These are phyloP conservation scores for Macrolepiota albuminosa DNA, from an alignment of 768 basidiomycete genomes.

Conservation along the genomic window DNA sequence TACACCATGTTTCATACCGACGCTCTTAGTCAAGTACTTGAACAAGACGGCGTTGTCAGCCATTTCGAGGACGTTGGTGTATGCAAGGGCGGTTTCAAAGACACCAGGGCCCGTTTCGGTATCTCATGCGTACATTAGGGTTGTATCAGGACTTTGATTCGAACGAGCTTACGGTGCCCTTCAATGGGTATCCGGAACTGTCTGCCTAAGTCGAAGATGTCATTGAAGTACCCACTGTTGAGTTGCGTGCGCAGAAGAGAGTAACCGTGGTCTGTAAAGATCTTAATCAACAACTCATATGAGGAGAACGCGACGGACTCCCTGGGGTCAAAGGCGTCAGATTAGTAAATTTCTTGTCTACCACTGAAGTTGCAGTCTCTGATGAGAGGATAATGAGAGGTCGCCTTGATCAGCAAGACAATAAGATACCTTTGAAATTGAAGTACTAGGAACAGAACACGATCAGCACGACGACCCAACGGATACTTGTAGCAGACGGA, in stretches of 20 bases:
- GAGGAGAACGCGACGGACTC: constrained; percentile 51
- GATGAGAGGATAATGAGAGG: constrained; percentile 8
- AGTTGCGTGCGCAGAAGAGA: constrained; percentile 88
- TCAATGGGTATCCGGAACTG: constrained; percentile 81
- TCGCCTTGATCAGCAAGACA: background rate
- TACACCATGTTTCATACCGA: constrained; percentile 85
- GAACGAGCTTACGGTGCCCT: constrained; percentile 62
- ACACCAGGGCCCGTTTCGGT: constrained; percentile 93
- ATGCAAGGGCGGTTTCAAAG: constrained; percentile 82
- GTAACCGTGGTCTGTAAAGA: constrained; percentile 85
- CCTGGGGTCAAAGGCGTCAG: constrained; percentile 86
- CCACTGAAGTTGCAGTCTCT: constrained; percentile 79
- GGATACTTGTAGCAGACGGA: background rate
- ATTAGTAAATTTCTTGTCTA: constrained; percentile 72
- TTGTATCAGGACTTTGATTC: background rate
- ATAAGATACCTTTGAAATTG: constrained; percentile 72
- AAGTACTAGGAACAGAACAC: constrained; percentile 61
- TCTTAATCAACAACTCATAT: background rate
- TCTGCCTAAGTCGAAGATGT: constrained; percentile 71
- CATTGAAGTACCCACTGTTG: constrained; percentile 86
- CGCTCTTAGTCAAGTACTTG: constrained; percentile 88
- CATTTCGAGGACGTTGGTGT: constrained; percentile 74
- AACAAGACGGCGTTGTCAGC: constrained; percentile 91
- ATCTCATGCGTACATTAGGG: constrained; percentile 37
- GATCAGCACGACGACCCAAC: background rate